These are phyloP conservation scores for Xylaria flabelliformis DNA, from an alignment of 495 filamentous ascomycete genomes.

Conservation along the genomic window DNA sequence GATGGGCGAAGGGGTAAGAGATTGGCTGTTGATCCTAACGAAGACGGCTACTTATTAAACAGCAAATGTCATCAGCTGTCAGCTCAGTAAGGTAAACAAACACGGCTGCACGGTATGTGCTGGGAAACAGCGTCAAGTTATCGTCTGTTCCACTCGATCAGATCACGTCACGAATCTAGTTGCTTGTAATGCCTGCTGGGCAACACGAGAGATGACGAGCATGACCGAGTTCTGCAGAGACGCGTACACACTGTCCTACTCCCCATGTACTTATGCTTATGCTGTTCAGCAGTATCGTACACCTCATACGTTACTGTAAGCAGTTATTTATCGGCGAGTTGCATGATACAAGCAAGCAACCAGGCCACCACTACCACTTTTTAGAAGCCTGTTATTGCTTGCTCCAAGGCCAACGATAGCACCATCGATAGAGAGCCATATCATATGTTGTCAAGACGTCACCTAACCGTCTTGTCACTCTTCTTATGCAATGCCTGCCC, in stretches of 20 bases:
- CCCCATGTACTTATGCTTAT: neutral
- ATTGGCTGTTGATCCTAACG: slow-evolving; percentile 4
- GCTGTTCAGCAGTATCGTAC: neutral
- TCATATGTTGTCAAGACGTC: no score
- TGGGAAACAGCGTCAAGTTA: neutral
- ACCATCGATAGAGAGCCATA: neutral
- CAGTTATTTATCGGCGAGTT: neutral
- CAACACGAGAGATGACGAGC: slow-evolving; percentile 24
- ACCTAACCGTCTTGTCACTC: neutral
- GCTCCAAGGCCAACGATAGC: neutral
- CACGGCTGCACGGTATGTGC: slow-evolving; percentile 7
- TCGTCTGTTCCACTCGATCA: slow-evolving; percentile 29
- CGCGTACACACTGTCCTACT: slow-evolving; percentile 2
- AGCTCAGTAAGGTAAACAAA: slow-evolving; percentile 18
- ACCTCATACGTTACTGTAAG: neutral
- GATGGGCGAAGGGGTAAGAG: slow-evolving; percentile 2
- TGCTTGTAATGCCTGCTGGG: slow-evolving; percentile 32
- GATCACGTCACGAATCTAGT: slow-evolving; percentile 33
- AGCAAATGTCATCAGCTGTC: slow-evolving; percentile 21
- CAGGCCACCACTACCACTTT: neutral
- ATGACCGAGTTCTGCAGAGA: slow-evolving; percentile 23
- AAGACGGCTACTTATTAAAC: neutral
- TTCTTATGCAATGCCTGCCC: neutral
- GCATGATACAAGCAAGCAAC: neutral
- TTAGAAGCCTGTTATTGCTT: neutral